phyloP scores from a whole-genome alignment of 2,329 filamentous ascomycete species.

The Rhexocercosporidium sp. region DNA sequence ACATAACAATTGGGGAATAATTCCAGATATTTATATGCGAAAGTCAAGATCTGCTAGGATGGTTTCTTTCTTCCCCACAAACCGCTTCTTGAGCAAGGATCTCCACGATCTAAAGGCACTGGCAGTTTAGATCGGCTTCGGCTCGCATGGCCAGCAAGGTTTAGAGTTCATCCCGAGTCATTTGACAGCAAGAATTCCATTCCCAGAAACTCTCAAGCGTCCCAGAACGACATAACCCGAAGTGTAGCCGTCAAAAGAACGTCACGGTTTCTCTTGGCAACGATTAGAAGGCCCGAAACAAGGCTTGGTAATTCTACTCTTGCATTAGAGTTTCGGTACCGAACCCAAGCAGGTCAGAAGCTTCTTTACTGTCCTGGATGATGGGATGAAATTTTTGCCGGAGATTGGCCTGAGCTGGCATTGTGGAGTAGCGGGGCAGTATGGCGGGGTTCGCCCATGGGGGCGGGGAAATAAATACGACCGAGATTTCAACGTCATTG shows the following conservation, averaged over 20 bases:
- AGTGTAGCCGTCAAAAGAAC: not conserved
- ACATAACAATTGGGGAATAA: not conserved
- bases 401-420: not conserved
- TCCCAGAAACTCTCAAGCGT: not conserved
- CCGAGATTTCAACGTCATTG: not conserved
- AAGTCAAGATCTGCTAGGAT: not conserved
- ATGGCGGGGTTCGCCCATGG: not conserved
- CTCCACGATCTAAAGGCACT: slow-evolving; percentile 1
- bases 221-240: not conserved
- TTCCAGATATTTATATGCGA: not conserved
- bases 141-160: not conserved
- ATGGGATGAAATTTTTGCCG: not conserved
- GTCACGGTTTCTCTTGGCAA: slow-evolving; percentile 7
- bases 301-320: not conserved
- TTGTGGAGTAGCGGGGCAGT: not conserved
- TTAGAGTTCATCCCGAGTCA: not conserved
- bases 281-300: slow-evolving; percentile 12
- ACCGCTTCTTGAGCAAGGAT: not conserved
- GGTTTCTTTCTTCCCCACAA: not conserved
- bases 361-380: not conserved
- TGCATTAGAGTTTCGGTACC: not conserved
- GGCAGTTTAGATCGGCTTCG: slow-evolving; percentile 5
- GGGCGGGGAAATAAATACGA: not conserved
- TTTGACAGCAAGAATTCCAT: not conserved
- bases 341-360: not conserved